Percentiles rank a stretch among this genome's conserved stretches.
Evolutionary conservation across 805 yeast species (phyloP).

Genomic region (Schwanniomyces vanrijiae): DNA sequence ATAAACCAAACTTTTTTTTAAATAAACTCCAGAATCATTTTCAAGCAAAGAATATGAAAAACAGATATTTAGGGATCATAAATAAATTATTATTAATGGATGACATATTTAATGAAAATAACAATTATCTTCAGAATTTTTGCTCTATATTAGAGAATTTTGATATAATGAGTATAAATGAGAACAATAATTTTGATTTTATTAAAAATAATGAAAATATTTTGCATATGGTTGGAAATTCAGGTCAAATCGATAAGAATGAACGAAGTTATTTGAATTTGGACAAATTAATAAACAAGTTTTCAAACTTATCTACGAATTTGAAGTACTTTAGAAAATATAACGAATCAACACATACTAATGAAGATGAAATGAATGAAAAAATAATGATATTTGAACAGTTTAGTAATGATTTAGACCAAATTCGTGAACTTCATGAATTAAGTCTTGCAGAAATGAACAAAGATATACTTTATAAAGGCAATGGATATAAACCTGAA

Average conservation of each 20-base stretch:
- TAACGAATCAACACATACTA: constrained; percentile 25
- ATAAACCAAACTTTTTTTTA: constrained; percentile 29
- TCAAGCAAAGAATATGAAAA: constrained; percentile 7
- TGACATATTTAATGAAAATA: constrained; percentile 22
- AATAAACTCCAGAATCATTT: constrained; percentile 24
- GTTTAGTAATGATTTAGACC: constrained; percentile 31
- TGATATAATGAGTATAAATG: constrained; percentile 9
- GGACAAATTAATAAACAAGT: constrained; percentile 25
- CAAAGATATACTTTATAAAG: constrained; percentile 10
- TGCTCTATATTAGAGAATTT: constrained; percentile 26
- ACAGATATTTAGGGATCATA: constrained; percentile 7
- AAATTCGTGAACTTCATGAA: constrained; percentile 30
- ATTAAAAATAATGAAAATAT: constrained; percentile 16
- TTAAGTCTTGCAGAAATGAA: constrained; percentile 26
- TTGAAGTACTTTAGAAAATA: constrained; percentile 38
- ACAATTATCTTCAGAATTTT: constrained; percentile 20
- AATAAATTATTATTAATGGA: constrained; percentile 19
- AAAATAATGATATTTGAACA: constrained; percentile 36
- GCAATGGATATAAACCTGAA: background rate
- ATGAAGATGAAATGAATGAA: constrained; percentile 30
- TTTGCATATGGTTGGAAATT: constrained; percentile 5
- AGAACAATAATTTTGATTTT: constrained; percentile 1
- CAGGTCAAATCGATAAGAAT: background rate
- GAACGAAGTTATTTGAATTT: constrained; percentile 15
- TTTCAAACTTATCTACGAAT: constrained; percentile 32